Conservation (phyloP, 129 eudicot species). For the Ambrosia trifida region DNA sequence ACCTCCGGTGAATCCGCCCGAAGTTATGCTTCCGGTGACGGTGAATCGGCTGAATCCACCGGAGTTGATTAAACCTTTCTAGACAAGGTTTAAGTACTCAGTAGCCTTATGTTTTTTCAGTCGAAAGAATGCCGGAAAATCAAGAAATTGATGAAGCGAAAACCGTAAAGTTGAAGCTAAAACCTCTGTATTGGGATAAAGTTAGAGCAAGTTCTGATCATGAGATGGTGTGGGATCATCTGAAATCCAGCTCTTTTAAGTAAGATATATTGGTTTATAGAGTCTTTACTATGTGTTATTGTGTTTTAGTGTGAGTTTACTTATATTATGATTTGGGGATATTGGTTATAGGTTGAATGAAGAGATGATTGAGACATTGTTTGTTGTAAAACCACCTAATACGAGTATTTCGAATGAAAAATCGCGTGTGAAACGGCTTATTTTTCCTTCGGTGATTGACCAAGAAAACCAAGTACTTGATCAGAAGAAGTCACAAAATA, state of each 20-base stretch:
- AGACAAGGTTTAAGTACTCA: slow-evolving; percentile 36
- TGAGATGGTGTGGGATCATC: slow-evolving; percentile 98
- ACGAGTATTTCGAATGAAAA: slow-evolving; percentile 45
- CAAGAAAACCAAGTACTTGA: slow-evolving; percentile 83
- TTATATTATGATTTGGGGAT: slow-evolving; percentile 18
- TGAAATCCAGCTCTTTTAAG: slow-evolving; percentile 91
- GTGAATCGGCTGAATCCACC: slow-evolving; percentile 47
- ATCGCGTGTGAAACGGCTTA: slow-evolving; percentile 30
- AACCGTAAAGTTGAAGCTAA: slow-evolving; percentile 62
- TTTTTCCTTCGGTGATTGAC: slow-evolving; percentile 41
- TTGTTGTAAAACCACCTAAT: slow-evolving; percentile 59
- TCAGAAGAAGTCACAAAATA: slow-evolving; percentile 89
- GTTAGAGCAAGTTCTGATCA: slow-evolving; percentile 88
- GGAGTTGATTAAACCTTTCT: slow-evolving; percentile 43
- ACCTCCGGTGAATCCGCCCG: slow-evolving; percentile 39
- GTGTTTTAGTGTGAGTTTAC: slow-evolving; percentile 9
- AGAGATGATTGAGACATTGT: slow-evolving; percentile 96
- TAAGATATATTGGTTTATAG: slow-evolving; percentile 29
- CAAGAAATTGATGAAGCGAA: slow-evolving; percentile 35
- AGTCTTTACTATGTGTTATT: neutral
- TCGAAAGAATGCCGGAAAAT: slow-evolving; percentile 43
- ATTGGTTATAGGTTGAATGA: slow-evolving; percentile 72
- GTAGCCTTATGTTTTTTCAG: slow-evolving; percentile 30
- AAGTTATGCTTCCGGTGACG: slow-evolving; percentile 43
- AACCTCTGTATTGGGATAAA: slow-evolving; percentile 97